Percentiles rank a stretch among this genome's conserved stretches.
These are phyloP conservation scores for Straminergon stramineum DNA, from an alignment of 225 moss, liverwort and hornwort species.

Conservation along the genomic window DNA sequence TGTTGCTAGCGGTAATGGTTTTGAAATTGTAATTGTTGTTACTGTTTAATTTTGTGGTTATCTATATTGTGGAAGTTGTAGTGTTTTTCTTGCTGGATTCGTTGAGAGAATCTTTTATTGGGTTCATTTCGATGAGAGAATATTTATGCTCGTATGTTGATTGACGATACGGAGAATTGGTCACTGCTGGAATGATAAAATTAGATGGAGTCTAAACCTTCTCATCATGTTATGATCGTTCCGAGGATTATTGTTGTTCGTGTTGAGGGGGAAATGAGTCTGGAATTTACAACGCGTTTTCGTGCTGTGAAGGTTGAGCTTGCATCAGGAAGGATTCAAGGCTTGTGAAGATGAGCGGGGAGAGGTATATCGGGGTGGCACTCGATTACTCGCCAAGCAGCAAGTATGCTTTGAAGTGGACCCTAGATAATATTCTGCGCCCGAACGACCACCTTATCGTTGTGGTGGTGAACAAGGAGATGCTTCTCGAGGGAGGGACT, in stretches of 20 bases:
- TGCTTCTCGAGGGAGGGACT: slow-evolving; percentile 23
- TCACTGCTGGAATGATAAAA: background rate
- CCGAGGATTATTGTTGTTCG: background rate
- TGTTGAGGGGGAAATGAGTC: background rate
- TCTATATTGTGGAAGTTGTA: background rate
- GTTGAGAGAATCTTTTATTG: background rate
- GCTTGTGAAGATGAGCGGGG: slow-evolving; percentile 12
- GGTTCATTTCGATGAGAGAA: background rate
- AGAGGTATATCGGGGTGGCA: slow-evolving; percentile 55
- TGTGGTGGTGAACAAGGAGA: slow-evolving; percentile 44
- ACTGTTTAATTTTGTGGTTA: background rate
- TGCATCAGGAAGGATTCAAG: background rate
- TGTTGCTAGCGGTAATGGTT: background rate
- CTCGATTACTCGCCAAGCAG: slow-evolving; percentile 60
- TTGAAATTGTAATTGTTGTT: background rate
- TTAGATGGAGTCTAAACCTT: background rate
- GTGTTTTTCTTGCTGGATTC: background rate
- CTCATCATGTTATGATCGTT: background rate
- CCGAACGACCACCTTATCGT: slow-evolving; percentile 48
- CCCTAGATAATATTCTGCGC: slow-evolving; percentile 48
- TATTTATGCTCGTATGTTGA: background rate
- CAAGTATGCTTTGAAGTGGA: slow-evolving; percentile 60
- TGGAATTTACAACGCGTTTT: background rate
- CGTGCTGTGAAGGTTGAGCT: slow-evolving; percentile 15
- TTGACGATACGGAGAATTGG: background rate